These are phyloP conservation scores for Scortechinia acanthostroma DNA, from an alignment of 2,329 filamentous ascomycete species.

Conservation along the genomic window DNA sequence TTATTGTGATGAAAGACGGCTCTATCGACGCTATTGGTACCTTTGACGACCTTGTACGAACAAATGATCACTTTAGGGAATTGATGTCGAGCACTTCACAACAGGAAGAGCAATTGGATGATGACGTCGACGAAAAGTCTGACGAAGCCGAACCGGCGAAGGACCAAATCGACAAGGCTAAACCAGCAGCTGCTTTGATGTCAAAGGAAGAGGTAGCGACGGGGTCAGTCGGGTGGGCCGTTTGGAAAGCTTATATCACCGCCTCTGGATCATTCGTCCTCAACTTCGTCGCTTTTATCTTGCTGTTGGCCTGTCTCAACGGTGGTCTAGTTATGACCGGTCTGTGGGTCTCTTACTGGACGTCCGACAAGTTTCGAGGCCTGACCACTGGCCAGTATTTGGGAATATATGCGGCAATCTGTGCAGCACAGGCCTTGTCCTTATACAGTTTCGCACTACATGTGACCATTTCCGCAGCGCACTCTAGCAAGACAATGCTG, in stretches of 20 bases:
- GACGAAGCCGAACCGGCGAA: slow-evolving; percentile 19
- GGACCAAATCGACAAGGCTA: slow-evolving; percentile 19
- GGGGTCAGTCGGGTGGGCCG: slow-evolving; percentile 70
- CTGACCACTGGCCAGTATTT: slow-evolving; percentile 14
- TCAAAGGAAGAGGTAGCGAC: slow-evolving; percentile 65
- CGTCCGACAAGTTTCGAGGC: slow-evolving; percentile 63
- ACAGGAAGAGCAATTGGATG: slow-evolving; percentile 29
- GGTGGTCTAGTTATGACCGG: slow-evolving; percentile 81
- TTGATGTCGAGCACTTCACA: slow-evolving; percentile 49
- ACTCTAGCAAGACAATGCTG: slow-evolving; percentile 40
- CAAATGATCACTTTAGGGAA: slow-evolving; percentile 48
- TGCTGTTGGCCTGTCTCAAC: slow-evolving; percentile 66
- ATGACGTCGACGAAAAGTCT: slow-evolving; percentile 30
- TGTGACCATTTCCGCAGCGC: slow-evolving; percentile 32
- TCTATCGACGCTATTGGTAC: slow-evolving; percentile 53
- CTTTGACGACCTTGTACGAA: slow-evolving; percentile 54
- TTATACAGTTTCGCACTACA: neutral
- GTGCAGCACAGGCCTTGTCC: neutral
- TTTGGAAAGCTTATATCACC: slow-evolving; percentile 71
- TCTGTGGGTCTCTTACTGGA: slow-evolving; percentile 93
- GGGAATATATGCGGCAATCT: neutral
- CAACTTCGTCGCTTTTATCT: slow-evolving; percentile 55
- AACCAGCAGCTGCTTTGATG: slow-evolving; percentile 49
- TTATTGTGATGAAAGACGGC: slow-evolving; percentile 62
- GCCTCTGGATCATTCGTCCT: slow-evolving; percentile 66